These are phyloP conservation scores for Hylodesmum podocarpum DNA, from an alignment of 306 rosid species.

Conservation along the genomic window DNA sequence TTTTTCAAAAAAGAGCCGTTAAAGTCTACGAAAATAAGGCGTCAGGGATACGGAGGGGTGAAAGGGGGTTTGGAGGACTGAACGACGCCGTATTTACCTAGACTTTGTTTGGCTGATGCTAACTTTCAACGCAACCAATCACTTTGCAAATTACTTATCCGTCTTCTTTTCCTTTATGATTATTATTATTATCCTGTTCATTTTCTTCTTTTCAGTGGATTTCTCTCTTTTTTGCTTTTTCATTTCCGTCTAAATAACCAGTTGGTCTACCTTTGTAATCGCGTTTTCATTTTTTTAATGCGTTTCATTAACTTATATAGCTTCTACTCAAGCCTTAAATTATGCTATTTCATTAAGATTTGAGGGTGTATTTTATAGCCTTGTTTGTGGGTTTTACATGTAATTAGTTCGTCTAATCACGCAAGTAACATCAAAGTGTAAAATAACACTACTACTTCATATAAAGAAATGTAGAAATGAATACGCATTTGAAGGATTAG, in stretches of 20 bases:
- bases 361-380: not conserved
- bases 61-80: too few species aligned
- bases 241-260: not conserved
- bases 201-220: not conserved
- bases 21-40: slow-evolving; percentile 72
- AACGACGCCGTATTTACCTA: slow-evolving; percentile 76
- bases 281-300: not conserved
- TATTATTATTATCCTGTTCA: not conserved
- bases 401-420: not conserved
- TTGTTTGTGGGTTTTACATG: not conserved
- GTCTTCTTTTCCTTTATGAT: not conserved
- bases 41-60: slow-evolving; percentile 6
- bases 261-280: not conserved
- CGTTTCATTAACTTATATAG: not conserved
- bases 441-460: not conserved
- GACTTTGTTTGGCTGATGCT: slow-evolving; percentile 55
- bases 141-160: not conserved
- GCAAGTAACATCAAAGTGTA: not conserved
- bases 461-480: not conserved
- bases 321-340: not conserved
- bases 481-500: not conserved
- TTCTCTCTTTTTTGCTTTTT: not conserved
- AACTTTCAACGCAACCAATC: slow-evolving; percentile 27
- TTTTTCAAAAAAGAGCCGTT: slow-evolving; percentile 6
- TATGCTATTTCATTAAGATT: not conserved